phyloP scores from a whole-genome alignment of 2,329 filamentous ascomycete species.

The Aureobasidium sp. region DNA sequence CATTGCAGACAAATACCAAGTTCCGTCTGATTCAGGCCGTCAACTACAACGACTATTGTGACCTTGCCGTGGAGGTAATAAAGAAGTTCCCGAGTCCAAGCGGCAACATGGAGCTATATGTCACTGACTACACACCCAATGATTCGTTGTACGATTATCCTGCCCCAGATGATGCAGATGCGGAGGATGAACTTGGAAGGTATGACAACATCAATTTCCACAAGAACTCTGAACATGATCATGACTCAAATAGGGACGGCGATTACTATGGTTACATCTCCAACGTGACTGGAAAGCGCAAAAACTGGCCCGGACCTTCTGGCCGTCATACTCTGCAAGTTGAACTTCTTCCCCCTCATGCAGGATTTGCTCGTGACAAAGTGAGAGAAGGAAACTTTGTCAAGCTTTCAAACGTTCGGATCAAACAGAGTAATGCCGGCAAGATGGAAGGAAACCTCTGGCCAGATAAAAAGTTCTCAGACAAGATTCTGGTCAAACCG shows the following conservation, averaged over 20 bases:
- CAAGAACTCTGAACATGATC: background rate
- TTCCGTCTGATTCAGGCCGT: constrained; percentile 60
- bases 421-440: constrained; percentile 48
- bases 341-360: constrained; percentile 62
- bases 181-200: constrained; percentile 11
- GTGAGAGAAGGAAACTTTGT: constrained; percentile 57
- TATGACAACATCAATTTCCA: background rate
- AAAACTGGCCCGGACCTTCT: constrained; percentile 63
- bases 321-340: constrained; percentile 66
- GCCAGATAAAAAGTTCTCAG: constrained; percentile 45
- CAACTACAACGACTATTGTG: constrained; percentile 48
- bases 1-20: constrained; percentile 29
- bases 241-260: constrained; percentile 35
- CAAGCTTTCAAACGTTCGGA: constrained; percentile 61
- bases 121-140: constrained; percentile 79
- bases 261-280: constrained; percentile 48
- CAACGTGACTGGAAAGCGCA: constrained; percentile 21
- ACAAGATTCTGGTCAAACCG: constrained; percentile 47
- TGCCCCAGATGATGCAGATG: constrained; percentile 27
- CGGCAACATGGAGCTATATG: constrained; percentile 53
- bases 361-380: constrained; percentile 45
- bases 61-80: constrained; percentile 66
- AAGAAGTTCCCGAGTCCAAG: constrained; percentile 39
- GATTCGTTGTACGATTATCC: constrained; percentile 50
- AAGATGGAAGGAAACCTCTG: constrained; percentile 67